Evolutionary conservation across 495 filamentous ascomycete genomes (phyloP), one percentile per base, ranked within the genome.

Genomic region (Hypoxylon intermedium): DNA sequence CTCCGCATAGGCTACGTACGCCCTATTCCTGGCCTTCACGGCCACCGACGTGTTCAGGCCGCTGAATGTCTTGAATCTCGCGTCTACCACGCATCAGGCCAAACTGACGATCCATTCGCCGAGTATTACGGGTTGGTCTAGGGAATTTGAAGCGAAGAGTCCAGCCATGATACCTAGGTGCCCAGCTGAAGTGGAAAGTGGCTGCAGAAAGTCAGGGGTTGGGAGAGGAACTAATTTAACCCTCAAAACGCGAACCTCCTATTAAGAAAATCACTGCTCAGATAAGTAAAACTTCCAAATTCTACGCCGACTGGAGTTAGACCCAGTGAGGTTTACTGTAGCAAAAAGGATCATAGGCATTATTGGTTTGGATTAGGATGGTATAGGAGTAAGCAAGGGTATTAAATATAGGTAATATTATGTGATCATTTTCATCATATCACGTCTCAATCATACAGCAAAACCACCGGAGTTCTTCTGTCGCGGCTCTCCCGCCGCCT

Each of bases 401-500:
- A 37, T 37, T 13, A 13, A 2, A 37, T 12, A 37, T 2, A 13
- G 34, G n/a, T 2, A 37, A 37, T 2, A 9, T 4, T n/a, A n/a
- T n/a, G n/a, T n/a, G n/a, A n/a, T n/a, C n/a, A n/a, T n/a, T n/a
- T n/a, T n/a, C n/a, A n/a, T n/a, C n/a, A n/a, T n/a, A n/a, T n/a
- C n/a, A n/a, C 2, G 19, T 23, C 26, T 16, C 24, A 1, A 33
- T 67, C 77, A 93, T 30, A 90, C 77, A 13, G 81, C 81, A 66
- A 87, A 87, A 0, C 92, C 92, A 0, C 83, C 92, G 9, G 86
- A 89, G 58, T 86, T 85, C 16, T 71, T 43, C 77, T 94, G 91
- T 63, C 92, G 82, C 16, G 92, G 89, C 71, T 96, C 91, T 4
- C 88, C 73, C 2, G 72, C 77, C 2, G 79, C 77, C 31, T 75